Evolutionary conservation across 495 filamentous ascomycete species (phyloP), one percentile per base, ranked within the genome.

Genomic region (Podospora conica): DNA sequence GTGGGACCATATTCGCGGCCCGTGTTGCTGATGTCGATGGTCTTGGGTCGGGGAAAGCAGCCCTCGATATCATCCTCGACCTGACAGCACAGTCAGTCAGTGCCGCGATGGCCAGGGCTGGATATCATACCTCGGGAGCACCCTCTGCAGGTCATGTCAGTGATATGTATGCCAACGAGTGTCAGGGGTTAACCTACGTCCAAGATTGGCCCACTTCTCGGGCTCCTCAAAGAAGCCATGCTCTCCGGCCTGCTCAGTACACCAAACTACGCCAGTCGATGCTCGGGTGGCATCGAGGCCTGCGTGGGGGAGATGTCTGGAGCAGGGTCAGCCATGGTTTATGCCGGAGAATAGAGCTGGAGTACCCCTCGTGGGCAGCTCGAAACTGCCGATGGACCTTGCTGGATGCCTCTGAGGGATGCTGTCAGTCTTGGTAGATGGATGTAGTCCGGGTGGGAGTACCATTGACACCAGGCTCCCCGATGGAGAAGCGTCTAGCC

Each of bases 1-100:
- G 92, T 96, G 21, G 94, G 93, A 8, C 92, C 94, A 76, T 98
- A 98, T 75, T 98, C 94, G 69, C 94, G 83, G 20, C 89, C 86
- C 58, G 83, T 84, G 65, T 88, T 83, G 64, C 84, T 87, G 74
- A 98, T 85, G 66, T 96, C 86, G 73, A 97, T 89, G 15, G 79
- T 80, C n/a, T 84, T 85, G 8, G 94, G 94, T n/a, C 95, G 87
- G 67, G 90, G 81, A 74, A 97, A 97, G 77, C 89, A 93, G 57
- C 93, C 90, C 69, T 87, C 86, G 73, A 98, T 96, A 66, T 93
- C 91, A 63, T 97, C 93, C 65, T 96, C 93, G 65, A 93, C 93
- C 71, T 75, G 22, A 3, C 1, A 10, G 29, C 28, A 55, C 23
- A 58, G 53, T 66, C 29, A 66, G 63, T 9, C 3, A n/a, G 22